Evolutionary conservation across 2,329 filamentous ascomycete species (phyloP).

Genomic region (Periconia sp.): DNA sequence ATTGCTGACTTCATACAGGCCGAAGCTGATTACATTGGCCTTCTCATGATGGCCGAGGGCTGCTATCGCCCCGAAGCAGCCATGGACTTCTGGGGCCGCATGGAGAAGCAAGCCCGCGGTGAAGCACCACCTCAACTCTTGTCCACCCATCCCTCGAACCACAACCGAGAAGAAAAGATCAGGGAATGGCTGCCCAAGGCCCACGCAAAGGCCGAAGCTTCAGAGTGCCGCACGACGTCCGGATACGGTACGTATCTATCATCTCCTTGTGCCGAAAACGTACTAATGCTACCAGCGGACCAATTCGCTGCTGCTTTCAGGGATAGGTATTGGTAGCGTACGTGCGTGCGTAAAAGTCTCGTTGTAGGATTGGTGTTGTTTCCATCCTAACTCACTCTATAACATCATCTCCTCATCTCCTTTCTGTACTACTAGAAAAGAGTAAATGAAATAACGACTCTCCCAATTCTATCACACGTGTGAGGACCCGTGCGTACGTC

Average conservation of each 20-base stretch:
- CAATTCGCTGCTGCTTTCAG: conserved; percentile 4
- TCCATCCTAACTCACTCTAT: no score
- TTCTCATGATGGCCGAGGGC: conserved; percentile 81
- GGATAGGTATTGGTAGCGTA: no score
- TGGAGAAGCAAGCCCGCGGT: conserved; percentile 58
- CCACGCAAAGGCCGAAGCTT: conserved; percentile 37
- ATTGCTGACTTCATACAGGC: conserved; percentile 46
- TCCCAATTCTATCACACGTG: no score
- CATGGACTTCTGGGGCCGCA: conserved; percentile 62
- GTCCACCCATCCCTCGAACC: conserved; percentile 74
- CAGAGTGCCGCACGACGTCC: conserved; percentile 27
- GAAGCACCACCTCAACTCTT: conserved; percentile 67
- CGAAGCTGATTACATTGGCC: conserved; percentile 78
- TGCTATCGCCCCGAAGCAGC: conserved; percentile 74
- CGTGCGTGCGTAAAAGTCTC: no score
- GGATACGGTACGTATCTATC: conserved; percentile 18
- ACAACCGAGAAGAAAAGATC: conserved; percentile 67
- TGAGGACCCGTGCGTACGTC: no score
- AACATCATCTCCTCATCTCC: no score
- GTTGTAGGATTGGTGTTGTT: no score
- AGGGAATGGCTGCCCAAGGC: conserved; percentile 56
- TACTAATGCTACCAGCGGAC: conserved; percentile 1
- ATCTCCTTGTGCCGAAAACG: not conserved
- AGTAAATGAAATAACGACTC: no score
- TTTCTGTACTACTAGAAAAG: no score